Evolutionary conservation across 441 rosid genomes (phyloP).

Genomic region (Daphne laureola): DNA sequence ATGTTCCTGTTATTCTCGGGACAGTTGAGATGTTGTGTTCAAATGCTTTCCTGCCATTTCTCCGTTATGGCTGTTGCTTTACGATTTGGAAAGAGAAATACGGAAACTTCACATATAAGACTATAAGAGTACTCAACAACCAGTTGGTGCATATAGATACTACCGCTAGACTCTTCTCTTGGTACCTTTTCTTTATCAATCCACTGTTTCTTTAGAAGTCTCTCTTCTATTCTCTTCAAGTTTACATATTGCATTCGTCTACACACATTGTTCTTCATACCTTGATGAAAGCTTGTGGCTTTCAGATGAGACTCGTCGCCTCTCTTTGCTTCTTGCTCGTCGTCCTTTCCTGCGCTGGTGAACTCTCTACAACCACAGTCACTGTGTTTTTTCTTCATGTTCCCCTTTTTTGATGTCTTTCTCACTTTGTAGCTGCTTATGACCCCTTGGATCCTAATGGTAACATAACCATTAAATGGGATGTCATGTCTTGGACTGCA

Average conservation of each 20-base stretch:
- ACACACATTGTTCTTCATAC: background rate
- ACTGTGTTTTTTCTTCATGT: background rate
- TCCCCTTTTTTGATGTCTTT: background rate
- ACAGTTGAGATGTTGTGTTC: slow-evolving; percentile 37
- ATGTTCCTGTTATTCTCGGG: slow-evolving; percentile 8
- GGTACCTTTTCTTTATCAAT: slow-evolving; percentile 9
- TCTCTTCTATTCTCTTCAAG: slow-evolving; percentile 5
- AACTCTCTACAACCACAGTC: background rate
- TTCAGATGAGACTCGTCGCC: slow-evolving; percentile 28
- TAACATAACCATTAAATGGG: slow-evolving; percentile 83
- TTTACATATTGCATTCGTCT: background rate
- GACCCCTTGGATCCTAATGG: slow-evolving; percentile 88
- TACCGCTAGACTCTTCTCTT: slow-evolving; percentile 15
- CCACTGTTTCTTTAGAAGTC: background rate
- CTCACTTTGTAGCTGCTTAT: slow-evolving; percentile 50
- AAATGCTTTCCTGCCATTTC: slow-evolving; percentile 22
- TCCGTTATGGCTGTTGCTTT: slow-evolving; percentile 36
- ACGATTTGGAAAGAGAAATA: slow-evolving; percentile 31
- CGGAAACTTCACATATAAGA: slow-evolving; percentile 4
- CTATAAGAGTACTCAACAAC: slow-evolving; percentile 24
- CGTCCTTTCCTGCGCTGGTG: slow-evolving; percentile 36
- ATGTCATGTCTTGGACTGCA: slow-evolving; percentile 72
- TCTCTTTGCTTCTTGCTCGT: slow-evolving; percentile 25
- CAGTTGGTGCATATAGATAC: slow-evolving; percentile 32
- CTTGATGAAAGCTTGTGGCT: background rate